phyloP scores from a whole-genome alignment of 345 rosid species.

The Citropsis articulata region DNA sequence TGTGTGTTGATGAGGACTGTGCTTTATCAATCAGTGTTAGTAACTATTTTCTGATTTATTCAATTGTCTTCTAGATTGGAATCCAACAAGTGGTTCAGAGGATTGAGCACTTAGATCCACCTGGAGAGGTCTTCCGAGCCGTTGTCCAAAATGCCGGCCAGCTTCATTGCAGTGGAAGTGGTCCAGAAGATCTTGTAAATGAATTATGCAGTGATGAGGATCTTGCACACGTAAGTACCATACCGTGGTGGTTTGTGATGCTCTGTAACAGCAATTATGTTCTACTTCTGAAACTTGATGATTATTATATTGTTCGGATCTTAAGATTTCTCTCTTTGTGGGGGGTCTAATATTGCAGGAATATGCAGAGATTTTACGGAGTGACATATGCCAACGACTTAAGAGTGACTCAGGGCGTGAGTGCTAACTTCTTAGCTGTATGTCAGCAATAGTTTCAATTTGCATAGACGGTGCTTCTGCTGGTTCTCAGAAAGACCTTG shows the following conservation, averaged over 20 bases:
- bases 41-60: not conserved
- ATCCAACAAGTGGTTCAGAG: slow-evolving; percentile 48
- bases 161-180: slow-evolving; percentile 26
- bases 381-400: slow-evolving; percentile 40
- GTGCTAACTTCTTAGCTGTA: not conserved
- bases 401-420: slow-evolving; percentile 29
- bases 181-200: slow-evolving; percentile 39
- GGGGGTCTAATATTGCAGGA: slow-evolving; percentile 44
- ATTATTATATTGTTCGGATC: not conserved
- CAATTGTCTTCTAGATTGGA: slow-evolving; percentile 34
- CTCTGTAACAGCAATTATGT: not conserved
- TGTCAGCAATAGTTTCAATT: not conserved
- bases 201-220: slow-evolving; percentile 56
- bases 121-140: slow-evolving; percentile 55
- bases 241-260: not conserved
- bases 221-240: slow-evolving; percentile 52
- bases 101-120: slow-evolving; percentile 49
- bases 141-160: slow-evolving; percentile 55
- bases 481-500: not conserved
- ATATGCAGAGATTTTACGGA: slow-evolving; percentile 55
- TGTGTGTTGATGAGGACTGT: not conserved
- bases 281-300: not conserved
- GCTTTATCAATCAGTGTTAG: not conserved
- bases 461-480: not conserved
- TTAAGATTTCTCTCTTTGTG: not conserved